Percentiles rank a stretch among this genome's conserved stretches.
Conservation (phyloP, 2,329 filamentous ascomycete genomes). For the Penicillium glabrum region DNA sequence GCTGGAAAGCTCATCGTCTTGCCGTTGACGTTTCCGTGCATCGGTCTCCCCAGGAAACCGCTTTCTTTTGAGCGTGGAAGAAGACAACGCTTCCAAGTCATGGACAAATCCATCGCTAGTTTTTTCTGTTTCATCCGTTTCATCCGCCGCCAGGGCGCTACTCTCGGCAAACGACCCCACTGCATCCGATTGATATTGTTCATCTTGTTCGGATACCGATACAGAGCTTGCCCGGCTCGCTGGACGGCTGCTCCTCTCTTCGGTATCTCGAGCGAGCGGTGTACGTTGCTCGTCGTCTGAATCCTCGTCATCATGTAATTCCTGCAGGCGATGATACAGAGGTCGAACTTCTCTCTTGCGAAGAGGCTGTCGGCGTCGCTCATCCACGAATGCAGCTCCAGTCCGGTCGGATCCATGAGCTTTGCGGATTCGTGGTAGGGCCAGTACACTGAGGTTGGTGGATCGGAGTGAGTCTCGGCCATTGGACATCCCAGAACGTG, state of each 20-base stretch:
- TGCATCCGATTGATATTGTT: conserved; percentile 30
- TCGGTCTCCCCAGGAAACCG: conserved; percentile 67
- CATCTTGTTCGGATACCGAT: conserved; percentile 53
- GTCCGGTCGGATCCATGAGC: conserved; percentile 57
- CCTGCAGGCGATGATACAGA: conserved; percentile 75
- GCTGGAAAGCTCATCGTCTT: conserved; percentile 77
- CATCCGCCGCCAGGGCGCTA: conserved; percentile 12
- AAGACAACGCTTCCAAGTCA: conserved; percentile 49
- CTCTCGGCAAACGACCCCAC: conserved; percentile 17
- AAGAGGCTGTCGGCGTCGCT: conserved; percentile 58
- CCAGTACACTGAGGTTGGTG: conserved; percentile 57
- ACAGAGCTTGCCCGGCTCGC: conserved; percentile 66
- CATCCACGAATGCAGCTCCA: conserved; percentile 67
- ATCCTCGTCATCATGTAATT: conserved; percentile 75
- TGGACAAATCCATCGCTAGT: conserved; percentile 15
- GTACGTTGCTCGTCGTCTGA: conserved; percentile 79
- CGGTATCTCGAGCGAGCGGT: conserved; percentile 71
- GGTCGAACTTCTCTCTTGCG: conserved; percentile 69
- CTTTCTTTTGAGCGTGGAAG: conserved; percentile 68
- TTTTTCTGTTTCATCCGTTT: conserved; percentile 20
- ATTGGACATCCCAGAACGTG: conserved; percentile 40
- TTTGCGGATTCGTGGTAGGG: conserved; percentile 75
- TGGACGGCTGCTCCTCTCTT: conserved; percentile 79
- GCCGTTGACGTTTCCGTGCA: conserved; percentile 77
- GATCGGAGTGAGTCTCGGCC: conserved; percentile 39